Conservation (phyloP, 2,329 filamentous ascomycete species). For the Botryotinia convoluta region DNA sequence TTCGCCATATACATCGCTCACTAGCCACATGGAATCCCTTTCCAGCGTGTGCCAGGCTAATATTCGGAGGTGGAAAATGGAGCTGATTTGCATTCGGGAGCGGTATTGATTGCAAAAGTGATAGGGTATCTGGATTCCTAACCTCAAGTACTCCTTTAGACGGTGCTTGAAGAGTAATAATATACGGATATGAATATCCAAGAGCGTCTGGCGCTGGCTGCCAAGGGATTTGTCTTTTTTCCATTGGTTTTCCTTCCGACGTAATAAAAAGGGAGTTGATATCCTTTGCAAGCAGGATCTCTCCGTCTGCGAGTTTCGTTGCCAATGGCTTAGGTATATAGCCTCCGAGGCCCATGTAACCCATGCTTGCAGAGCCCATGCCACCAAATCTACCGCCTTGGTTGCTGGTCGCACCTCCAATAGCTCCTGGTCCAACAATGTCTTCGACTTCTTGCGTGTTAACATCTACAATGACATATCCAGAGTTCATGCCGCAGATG, state of each 20-base stretch:
- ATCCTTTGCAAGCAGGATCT: slow-evolving; percentile 94
- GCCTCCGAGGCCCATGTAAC: slow-evolving; percentile 91
- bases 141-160: slow-evolving; percentile 85
- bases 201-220: slow-evolving; percentile 81
- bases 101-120: slow-evolving; percentile 79
- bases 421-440: slow-evolving; percentile 72
- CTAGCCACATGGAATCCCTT: slow-evolving; percentile 95
- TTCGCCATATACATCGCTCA: slow-evolving; percentile 90
- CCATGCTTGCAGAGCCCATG: slow-evolving; percentile 83
- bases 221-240: slow-evolving; percentile 92
- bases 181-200: slow-evolving; percentile 95
- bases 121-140: slow-evolving; percentile 86
- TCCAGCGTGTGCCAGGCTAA: slow-evolving; percentile 90
- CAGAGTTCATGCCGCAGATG: slow-evolving; percentile 85
- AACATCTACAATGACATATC: slow-evolving; percentile 87
- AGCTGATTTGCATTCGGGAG: slow-evolving; percentile 80
- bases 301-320: slow-evolving; percentile 74
- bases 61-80: slow-evolving; percentile 88
- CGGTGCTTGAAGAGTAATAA: slow-evolving; percentile 79
- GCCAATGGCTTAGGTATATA: slow-evolving; percentile 90
- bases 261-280: slow-evolving; percentile 94
- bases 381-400: slow-evolving; percentile 69
- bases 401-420: slow-evolving; percentile 58
- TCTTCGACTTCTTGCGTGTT: slow-evolving; percentile 71
- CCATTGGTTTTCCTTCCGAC: slow-evolving; percentile 73